Percentiles rank a stretch among this genome's conserved stretches.
phyloP scores from a whole-genome alignment of 116 monocot genomes.

The Papilionanthe hybrid region DNA sequence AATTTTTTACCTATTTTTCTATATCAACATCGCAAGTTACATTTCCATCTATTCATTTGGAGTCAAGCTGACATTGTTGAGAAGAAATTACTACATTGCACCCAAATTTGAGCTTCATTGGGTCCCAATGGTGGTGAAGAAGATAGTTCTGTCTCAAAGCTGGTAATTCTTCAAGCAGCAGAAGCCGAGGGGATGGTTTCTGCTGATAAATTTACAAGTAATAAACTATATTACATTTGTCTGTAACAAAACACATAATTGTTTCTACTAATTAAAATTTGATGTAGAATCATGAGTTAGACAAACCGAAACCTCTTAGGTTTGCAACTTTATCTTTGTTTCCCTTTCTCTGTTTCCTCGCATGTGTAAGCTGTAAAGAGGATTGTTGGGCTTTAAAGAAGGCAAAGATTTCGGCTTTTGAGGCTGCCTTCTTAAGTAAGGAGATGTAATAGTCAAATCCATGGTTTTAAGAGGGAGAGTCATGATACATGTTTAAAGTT shows the following conservation, averaged over 20 bases:
- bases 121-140: background rate
- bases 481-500: too few species aligned
- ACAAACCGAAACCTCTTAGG: background rate
- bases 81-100: too few species aligned
- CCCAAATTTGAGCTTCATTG: background rate
- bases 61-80: background rate
- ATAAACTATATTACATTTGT: background rate
- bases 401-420: background rate
- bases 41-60: background rate
- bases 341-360: background rate
- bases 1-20: background rate
- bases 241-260: background rate
- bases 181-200: slow-evolving; percentile 8
- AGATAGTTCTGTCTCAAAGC: slow-evolving; percentile 20
- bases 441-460: background rate
- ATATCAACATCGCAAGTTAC: background rate
- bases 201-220: slow-evolving; percentile 4
- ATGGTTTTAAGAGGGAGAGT: background rate
- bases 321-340: slow-evolving; percentile 1
- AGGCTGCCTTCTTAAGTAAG: background rate
- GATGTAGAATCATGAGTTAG: background rate
- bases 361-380: slow-evolving; percentile 1
- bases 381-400: background rate
- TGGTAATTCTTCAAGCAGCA: background rate
- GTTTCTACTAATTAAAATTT: background rate